phyloP scores from a whole-genome alignment of 2,329 filamentous ascomycete species.

The Fusarium fracticaudum region DNA sequence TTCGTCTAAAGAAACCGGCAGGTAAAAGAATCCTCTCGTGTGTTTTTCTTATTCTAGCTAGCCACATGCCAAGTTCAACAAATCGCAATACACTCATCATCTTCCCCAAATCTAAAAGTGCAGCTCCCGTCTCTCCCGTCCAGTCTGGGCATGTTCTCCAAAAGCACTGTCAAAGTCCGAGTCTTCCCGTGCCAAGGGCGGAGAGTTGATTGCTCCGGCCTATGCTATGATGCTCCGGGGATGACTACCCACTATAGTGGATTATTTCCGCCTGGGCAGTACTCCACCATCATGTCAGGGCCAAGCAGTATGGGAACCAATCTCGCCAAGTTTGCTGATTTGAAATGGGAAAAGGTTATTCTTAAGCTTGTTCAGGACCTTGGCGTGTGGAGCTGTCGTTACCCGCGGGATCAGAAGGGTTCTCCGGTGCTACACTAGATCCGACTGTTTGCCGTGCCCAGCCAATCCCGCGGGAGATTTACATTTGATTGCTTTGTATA shows the following conservation, averaged over 20 bases:
- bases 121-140: neutral
- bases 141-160: too few relatives aligned
- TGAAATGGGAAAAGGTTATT: neutral
- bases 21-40: too few relatives aligned
- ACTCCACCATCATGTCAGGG: neutral
- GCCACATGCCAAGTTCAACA: neutral
- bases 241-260: neutral
- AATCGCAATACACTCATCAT: neutral
- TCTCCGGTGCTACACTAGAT: neutral
- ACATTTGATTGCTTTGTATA: neutral
- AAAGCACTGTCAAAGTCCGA: too few relatives aligned
- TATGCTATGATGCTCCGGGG: neutral
- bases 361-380: neutral
- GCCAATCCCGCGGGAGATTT: conserved; percentile 2
- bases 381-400: neutral
- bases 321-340: too few relatives aligned
- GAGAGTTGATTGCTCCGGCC: neutral
- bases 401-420: neutral
- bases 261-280: neutral
- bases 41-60: too few relatives aligned
- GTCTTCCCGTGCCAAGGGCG: conserved; percentile 1
- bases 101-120: too few relatives aligned
- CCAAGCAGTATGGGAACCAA: too few relatives aligned
- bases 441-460: neutral
- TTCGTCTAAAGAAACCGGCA: too few relatives aligned